Percentiles rank a stretch among this genome's conserved stretches.
These are phyloP conservation scores for Chaetomiaceae sp. DNA, from an alignment of 2,329 filamentous ascomycete genomes.

Conservation along the genomic window DNA sequence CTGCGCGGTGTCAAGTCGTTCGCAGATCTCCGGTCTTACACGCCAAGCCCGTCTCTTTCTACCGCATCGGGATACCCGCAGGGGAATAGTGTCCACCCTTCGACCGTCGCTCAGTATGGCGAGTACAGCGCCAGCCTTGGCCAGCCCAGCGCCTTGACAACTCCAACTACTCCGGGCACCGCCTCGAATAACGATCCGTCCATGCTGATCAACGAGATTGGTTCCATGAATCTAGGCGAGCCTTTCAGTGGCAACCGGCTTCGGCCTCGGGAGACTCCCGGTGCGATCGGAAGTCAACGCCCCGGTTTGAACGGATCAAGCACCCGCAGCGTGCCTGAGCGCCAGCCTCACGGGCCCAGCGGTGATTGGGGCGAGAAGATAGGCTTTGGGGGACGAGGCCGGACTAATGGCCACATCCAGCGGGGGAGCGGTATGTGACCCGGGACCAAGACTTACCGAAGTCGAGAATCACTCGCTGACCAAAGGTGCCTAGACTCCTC, in stretches of 20 bases:
- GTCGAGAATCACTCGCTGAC: slow-evolving; percentile 1
- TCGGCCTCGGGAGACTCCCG: slow-evolving; percentile 48
- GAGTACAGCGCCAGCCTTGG: slow-evolving; percentile 40
- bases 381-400: slow-evolving; percentile 51
- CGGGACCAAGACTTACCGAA: not conserved
- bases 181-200: slow-evolving; percentile 28
- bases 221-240: slow-evolving; percentile 48
- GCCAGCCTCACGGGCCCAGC: slow-evolving; percentile 61
- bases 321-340: slow-evolving; percentile 49
- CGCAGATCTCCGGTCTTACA: slow-evolving; percentile 90
- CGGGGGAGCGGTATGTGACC: slow-evolving; percentile 55
- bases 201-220: slow-evolving; percentile 46
- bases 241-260: slow-evolving; percentile 43
- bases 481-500: slow-evolving; percentile 24
- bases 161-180: slow-evolving; percentile 37
- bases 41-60: slow-evolving; percentile 85
- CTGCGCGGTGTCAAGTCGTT: slow-evolving; percentile 94
- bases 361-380: slow-evolving; percentile 50
- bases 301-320: slow-evolving; percentile 46
- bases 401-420: slow-evolving; percentile 57
- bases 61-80: slow-evolving; percentile 67
- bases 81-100: slow-evolving; percentile 28
- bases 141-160: slow-evolving; percentile 34
- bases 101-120: slow-evolving; percentile 38
- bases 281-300: slow-evolving; percentile 63